These are phyloP conservation scores for Nectriaceae sp. DNA, from an alignment of 2,329 filamentous ascomycete species.

Conservation along the genomic window DNA sequence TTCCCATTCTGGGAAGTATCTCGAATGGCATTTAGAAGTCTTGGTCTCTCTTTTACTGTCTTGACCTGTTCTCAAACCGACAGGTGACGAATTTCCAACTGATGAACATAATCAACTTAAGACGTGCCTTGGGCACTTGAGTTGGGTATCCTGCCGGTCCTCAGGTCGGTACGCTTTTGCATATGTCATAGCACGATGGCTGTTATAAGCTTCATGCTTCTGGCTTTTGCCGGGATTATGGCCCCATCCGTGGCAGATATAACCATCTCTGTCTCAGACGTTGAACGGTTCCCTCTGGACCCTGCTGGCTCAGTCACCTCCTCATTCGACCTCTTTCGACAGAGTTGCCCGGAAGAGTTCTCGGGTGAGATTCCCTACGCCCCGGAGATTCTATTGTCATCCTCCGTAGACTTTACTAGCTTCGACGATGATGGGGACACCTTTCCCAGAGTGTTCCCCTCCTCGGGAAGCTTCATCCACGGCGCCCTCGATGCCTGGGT, in stretches of 20 bases:
- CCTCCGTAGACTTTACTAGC: conserved; percentile 8
- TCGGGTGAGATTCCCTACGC: conserved; percentile 19
- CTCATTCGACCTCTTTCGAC: conserved; percentile 30
- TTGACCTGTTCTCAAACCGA: too few relatives aligned
- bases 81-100: too few relatives aligned
- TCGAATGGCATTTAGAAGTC: too few relatives aligned
- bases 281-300: conserved; percentile 30
- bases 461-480: conserved; percentile 44
- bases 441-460: conserved; percentile 33
- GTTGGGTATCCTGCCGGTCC: too few relatives aligned
- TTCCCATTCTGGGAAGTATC: too few relatives aligned
- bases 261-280: conserved; percentile 26
- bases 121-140: too few relatives aligned
- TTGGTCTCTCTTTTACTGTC: too few relatives aligned
- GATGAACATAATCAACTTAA: too few relatives aligned
- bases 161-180: too few relatives aligned
- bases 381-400: conserved; percentile 32
- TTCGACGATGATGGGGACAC: conserved; percentile 11
- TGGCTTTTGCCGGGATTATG: too few relatives aligned
- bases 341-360: conserved; percentile 37
- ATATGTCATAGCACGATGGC: too few relatives aligned
- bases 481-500: conserved; percentile 50
- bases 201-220: too few relatives aligned
- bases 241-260: conserved; percentile 24
- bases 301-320: conserved; percentile 25